phyloP scores from a whole-genome alignment of 108 stramenopile species.

The Bacterosira constricta region DNA sequence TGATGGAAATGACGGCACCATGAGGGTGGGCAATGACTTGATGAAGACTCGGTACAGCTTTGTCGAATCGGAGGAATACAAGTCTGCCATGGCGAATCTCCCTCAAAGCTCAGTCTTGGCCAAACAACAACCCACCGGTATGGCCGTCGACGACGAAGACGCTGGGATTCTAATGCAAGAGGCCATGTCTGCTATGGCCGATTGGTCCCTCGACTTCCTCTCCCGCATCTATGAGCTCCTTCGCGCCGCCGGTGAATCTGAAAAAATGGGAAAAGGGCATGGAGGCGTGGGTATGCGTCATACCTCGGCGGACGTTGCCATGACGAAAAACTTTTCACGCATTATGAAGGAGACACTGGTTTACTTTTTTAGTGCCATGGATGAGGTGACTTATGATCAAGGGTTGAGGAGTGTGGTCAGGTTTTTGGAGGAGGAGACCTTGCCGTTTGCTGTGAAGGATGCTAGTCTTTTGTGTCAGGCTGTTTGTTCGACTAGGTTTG shows the following conservation, averaged over 20 bases:
- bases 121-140: constrained; percentile 29
- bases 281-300: constrained; percentile 74
- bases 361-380: constrained; percentile 84
- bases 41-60: constrained; percentile 43
- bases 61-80: constrained; percentile 51
- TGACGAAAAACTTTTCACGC: constrained; percentile 77
- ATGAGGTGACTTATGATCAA: constrained; percentile 58
- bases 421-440: constrained; percentile 78
- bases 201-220: constrained; percentile 84
- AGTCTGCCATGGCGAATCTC: constrained; percentile 54
- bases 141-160: constrained; percentile 35
- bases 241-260: constrained; percentile 80
- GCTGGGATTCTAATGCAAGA: constrained; percentile 57
- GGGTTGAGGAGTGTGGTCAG: constrained; percentile 66
- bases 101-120: constrained; percentile 68
- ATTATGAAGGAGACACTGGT: constrained; percentile 78
- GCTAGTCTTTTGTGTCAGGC: constrained; percentile 79
- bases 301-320: constrained; percentile 76
- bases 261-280: constrained; percentile 75
- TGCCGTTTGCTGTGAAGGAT: constrained; percentile 83
- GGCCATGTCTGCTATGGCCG: constrained; percentile 69
- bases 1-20: constrained; percentile 43
- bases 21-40: constrained; percentile 57
- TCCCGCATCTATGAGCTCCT: constrained; percentile 83
- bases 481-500: constrained; percentile 61